phyloP scores from a whole-genome alignment of 2,329 filamentous ascomycete species.

The Fusarium pseudograminearum region DNA sequence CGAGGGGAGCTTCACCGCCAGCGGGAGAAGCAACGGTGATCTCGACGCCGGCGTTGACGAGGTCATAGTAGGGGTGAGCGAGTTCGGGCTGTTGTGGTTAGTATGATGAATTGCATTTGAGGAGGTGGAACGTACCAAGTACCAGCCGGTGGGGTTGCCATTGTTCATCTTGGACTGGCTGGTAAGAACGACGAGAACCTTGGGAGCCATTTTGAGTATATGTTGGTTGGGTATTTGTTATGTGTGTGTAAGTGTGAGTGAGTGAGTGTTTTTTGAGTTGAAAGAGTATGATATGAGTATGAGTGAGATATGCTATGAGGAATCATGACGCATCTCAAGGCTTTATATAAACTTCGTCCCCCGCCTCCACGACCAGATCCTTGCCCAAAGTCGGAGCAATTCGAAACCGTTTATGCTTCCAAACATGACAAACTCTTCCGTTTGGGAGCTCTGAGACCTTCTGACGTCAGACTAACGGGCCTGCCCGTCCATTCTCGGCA shows the following conservation, averaged over 20 bases:
- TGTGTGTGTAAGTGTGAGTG: not conserved
- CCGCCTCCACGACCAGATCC: conserved; percentile 20
- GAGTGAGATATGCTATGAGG: not conserved
- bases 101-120: not conserved
- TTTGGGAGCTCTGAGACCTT: not conserved
- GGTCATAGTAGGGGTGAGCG: conserved; percentile 72
- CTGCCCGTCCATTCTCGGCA: conserved; percentile 42
- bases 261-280: not conserved
- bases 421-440: conserved; percentile 38
- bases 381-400: conserved; percentile 26
- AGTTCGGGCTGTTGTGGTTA: conserved; percentile 65
- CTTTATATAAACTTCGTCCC: conserved; percentile 27
- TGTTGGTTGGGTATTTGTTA: not conserved
- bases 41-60: conserved; percentile 58
- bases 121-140: conserved; percentile 62
- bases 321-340: conserved; percentile 11
- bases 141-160: conserved; percentile 75
- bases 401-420: conserved; percentile 15
- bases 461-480: conserved; percentile 39
- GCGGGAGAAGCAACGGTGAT: conserved; percentile 71
- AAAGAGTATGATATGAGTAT: not conserved
- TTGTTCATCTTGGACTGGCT: conserved; percentile 66
- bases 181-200: conserved; percentile 78
- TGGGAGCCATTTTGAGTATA: conserved; percentile 61
- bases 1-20: conserved; percentile 71